These are phyloP conservation scores for Phytophthora pistaciae DNA, from an alignment of 352 stramenopile species.

Conservation along the genomic window DNA sequence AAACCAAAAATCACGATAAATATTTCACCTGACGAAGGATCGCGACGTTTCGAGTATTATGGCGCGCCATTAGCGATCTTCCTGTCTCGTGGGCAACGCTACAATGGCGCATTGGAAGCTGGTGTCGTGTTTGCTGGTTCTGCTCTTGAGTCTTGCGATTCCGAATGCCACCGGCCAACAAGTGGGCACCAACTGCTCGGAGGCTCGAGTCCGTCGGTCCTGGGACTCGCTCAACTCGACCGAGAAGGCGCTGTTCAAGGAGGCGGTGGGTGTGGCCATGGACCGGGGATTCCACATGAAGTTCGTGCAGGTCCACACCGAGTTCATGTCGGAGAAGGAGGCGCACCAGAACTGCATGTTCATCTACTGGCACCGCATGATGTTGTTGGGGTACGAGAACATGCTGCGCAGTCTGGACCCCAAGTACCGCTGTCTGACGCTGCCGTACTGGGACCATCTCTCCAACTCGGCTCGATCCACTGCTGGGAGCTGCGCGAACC, in stretches of 20 bases:
- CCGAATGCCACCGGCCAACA: constrained; percentile 22
- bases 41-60: no score
- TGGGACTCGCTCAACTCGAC: constrained; percentile 47
- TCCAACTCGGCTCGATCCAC: constrained; percentile 19
- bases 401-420: constrained; percentile 63
- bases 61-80: no score
- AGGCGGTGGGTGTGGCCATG: constrained; percentile 52
- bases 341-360: constrained; percentile 74
- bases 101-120: not conserved
- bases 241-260: constrained; percentile 55
- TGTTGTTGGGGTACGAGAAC: constrained; percentile 75
- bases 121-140: constrained; percentile 1
- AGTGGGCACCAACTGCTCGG: constrained; percentile 42
- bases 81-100: no score
- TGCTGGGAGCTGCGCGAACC: constrained; percentile 32
- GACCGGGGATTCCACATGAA: constrained; percentile 48
- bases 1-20: no score
- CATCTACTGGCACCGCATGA: constrained; percentile 78
- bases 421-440: constrained; percentile 61
- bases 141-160: constrained; percentile 1
- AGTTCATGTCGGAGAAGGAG: constrained; percentile 50
- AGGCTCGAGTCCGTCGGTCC: constrained; percentile 50
- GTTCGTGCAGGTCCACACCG: constrained; percentile 72
- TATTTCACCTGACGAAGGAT: no score
- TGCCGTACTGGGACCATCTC: constrained; percentile 75